Percentiles rank a stretch among this genome's conserved stretches.
phyloP scores from a whole-genome alignment of 2,329 filamentous ascomycete genomes.

The Paraphoma chrysanthemicola region DNA sequence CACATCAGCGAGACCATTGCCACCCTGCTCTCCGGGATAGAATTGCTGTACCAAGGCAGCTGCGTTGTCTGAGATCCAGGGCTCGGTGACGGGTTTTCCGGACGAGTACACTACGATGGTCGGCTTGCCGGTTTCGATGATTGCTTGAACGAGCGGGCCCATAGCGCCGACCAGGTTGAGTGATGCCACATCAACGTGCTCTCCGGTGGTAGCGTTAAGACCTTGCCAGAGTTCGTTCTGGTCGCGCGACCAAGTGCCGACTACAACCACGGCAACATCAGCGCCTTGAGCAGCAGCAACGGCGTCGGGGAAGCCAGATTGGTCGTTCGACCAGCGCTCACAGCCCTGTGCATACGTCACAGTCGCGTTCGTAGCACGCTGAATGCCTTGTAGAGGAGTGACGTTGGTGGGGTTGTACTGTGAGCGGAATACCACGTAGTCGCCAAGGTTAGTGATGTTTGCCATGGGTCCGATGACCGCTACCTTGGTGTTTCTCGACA shows the following conservation, averaged over 20 bases:
- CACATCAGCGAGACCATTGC: conserved; percentile 70
- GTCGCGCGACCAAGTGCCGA: conserved; percentile 78
- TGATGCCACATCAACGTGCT: conserved; percentile 71
- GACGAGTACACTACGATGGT: conserved; percentile 72
- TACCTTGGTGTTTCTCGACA: conserved; percentile 70
- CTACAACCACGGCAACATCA: conserved; percentile 75
- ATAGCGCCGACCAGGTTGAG: conserved; percentile 75
- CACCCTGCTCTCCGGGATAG: conserved; percentile 74
- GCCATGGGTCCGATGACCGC: conserved; percentile 80
- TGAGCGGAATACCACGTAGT: conserved; percentile 73
- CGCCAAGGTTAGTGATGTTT: conserved; percentile 65
- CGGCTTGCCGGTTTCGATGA: conserved; percentile 71
- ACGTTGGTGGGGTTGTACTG: conserved; percentile 66
- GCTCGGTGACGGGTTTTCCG: conserved; percentile 75
- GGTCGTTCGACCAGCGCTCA: conserved; percentile 74
- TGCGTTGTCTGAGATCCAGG: conserved; percentile 72
- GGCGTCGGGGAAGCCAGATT: conserved; percentile 72
- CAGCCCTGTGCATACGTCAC: conserved; percentile 74
- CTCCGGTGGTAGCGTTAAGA: conserved; percentile 76
- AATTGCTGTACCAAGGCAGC: conserved; percentile 75
- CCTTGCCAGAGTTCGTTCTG: conserved; percentile 74
- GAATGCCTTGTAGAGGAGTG: conserved; percentile 74
- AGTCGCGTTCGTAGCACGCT: conserved; percentile 61
- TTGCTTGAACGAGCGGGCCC: conserved; percentile 69
- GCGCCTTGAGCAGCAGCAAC: conserved; percentile 69